Conservation (phyloP, 2,329 filamentous ascomycete species). For the Colletotrichum scovillei region DNA sequence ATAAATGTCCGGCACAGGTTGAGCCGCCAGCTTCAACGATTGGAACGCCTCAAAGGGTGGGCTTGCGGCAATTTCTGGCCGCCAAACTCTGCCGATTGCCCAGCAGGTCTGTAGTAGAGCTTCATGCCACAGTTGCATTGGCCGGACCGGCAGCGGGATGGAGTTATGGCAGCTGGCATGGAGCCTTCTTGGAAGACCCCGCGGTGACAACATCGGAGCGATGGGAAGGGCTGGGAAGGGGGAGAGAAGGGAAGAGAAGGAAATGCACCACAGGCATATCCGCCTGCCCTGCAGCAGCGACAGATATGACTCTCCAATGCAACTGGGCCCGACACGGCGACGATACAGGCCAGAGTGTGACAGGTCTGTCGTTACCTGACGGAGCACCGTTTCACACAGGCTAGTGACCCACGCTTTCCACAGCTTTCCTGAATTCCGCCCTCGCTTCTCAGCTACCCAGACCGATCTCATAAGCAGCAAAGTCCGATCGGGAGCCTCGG, state of each 20-base stretch:
- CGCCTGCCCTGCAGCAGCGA: conserved; percentile 20
- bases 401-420: conserved; percentile 27
- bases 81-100: conserved; percentile 26
- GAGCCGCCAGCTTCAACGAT: conserved; percentile 25
- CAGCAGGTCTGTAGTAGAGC: conserved; percentile 25
- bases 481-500: conserved; percentile 36
- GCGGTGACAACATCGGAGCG: conserved; percentile 22
- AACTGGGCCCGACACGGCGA: conserved; percentile 16
- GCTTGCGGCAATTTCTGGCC: conserved; percentile 34
- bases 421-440: conserved; percentile 5
- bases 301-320: conserved; percentile 29
- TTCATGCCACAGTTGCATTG: conserved; percentile 34
- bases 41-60: conserved; percentile 34
- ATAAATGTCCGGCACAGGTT: conserved; percentile 16
- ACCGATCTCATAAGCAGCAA: conserved; percentile 22
- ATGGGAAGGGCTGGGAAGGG: neutral
- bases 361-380: conserved; percentile 27
- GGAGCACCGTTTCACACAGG: conserved; percentile 35
- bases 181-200: conserved; percentile 19
- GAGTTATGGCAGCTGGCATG: conserved; percentile 9
- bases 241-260: neutral
- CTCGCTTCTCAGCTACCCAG: conserved; percentile 9
- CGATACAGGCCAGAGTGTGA: conserved; percentile 20
- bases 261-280: conserved; percentile 25
- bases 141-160: conserved; percentile 28